Evolutionary conservation across 2,329 filamentous ascomycete species (phyloP).

Genomic region (Paecilomyces fulvus): DNA sequence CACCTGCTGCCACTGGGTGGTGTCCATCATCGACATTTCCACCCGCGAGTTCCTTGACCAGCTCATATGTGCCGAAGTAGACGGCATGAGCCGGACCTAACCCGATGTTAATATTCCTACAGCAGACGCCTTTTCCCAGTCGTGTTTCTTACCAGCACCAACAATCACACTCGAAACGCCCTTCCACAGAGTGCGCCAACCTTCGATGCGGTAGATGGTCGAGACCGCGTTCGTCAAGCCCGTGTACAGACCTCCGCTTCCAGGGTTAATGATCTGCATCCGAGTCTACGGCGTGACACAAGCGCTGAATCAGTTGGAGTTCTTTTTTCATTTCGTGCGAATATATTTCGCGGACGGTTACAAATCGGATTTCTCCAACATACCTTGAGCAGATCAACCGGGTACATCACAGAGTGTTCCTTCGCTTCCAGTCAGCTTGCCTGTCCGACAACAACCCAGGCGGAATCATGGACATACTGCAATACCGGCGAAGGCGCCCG

Average conservation of each 20-base stretch:
- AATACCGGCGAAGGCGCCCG: slow-evolving; percentile 93
- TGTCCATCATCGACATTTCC: slow-evolving; percentile 78
- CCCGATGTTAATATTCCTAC: slow-evolving; percentile 14
- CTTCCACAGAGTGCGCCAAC: slow-evolving; percentile 85
- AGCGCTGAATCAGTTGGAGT: slow-evolving; percentile 1
- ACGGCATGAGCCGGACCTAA: slow-evolving; percentile 91
- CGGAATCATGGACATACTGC: slow-evolving; percentile 55
- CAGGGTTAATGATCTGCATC: slow-evolving; percentile 92
- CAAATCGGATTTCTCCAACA: slow-evolving; percentile 12
- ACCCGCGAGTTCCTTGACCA: slow-evolving; percentile 91
- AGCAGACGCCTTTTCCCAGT: neutral
- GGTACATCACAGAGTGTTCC: slow-evolving; percentile 99
- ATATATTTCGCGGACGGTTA: neutral
- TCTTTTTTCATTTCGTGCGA: slow-evolving; percentile 2
- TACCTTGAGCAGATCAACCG: slow-evolving; percentile 96
- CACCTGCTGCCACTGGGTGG: slow-evolving; percentile 88
- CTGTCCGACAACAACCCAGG: slow-evolving; percentile 11
- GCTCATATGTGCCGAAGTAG: slow-evolving; percentile 97
- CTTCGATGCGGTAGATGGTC: slow-evolving; percentile 84
- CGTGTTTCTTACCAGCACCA: slow-evolving; percentile 64
- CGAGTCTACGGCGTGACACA: slow-evolving; percentile 57
- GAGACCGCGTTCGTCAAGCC: slow-evolving; percentile 88
- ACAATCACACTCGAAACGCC: slow-evolving; percentile 94
- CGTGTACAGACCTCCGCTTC: slow-evolving; percentile 65
- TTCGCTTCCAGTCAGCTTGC: slow-evolving; percentile 32